phyloP scores from a whole-genome alignment of 2,329 filamentous ascomycete genomes.

The Pochonia chlamydosporia region DNA sequence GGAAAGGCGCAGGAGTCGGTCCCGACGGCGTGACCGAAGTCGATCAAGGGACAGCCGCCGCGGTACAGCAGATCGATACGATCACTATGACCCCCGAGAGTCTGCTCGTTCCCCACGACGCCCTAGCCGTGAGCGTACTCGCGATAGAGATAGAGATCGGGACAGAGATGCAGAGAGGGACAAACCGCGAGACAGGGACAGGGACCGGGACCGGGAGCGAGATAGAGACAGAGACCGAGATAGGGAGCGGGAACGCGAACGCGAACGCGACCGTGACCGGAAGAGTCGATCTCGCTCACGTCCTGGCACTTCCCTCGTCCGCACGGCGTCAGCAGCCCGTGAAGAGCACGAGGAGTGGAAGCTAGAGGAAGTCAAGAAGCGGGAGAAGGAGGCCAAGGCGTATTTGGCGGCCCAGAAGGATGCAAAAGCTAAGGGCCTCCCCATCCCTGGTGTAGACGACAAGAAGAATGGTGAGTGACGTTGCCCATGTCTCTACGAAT shows the following conservation, averaged over 20 bases:
- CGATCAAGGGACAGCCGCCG: constrained; percentile 17
- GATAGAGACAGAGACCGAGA: constrained; percentile 17
- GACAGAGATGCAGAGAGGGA: constrained; percentile 15
- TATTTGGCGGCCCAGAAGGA: constrained; percentile 58
- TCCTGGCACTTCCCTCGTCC: constrained; percentile 27
- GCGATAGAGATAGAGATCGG: constrained; percentile 16
- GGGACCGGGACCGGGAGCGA: constrained; percentile 10
- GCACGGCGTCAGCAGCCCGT: constrained; percentile 34
- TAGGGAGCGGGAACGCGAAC: constrained; percentile 8
- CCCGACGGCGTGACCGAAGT: constrained; percentile 14
- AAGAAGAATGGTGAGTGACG: constrained; percentile 22
- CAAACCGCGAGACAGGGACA: constrained; percentile 17
- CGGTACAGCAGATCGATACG: constrained; percentile 7
- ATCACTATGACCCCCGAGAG: constrained; percentile 15
- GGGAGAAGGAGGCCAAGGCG: constrained; percentile 58
- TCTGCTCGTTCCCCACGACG: constrained; percentile 17
- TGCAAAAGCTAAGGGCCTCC: constrained; percentile 52
- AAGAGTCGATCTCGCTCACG: constrained; percentile 40
- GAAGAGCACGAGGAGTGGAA: constrained; percentile 53
- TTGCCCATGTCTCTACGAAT: neutral
- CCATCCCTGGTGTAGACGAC: constrained; percentile 53
- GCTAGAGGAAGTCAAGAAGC: constrained; percentile 54
- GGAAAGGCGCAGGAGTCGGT: constrained; percentile 10
- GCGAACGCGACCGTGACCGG: constrained; percentile 21
- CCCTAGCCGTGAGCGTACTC: constrained; percentile 20